phyloP scores from a whole-genome alignment of 2,329 filamentous ascomycete species.

The Alternaria rosae region DNA sequence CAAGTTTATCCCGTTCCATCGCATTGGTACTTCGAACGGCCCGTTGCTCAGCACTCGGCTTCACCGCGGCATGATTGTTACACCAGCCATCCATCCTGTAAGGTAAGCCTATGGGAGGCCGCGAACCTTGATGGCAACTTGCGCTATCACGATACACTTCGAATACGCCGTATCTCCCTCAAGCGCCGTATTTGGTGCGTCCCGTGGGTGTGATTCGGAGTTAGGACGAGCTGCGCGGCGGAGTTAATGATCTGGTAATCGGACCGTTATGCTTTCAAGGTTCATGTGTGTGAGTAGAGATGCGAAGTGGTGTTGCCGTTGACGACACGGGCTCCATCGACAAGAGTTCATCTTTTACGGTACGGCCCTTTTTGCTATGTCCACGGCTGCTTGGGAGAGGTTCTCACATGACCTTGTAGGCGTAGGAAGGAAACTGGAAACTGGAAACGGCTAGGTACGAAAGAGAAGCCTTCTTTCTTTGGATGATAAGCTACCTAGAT shows the following conservation, averaged over 20 bases:
- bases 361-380: no score
- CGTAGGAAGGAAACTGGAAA: neutral
- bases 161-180: neutral
- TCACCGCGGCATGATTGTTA: neutral
- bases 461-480: neutral
- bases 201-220: neutral
- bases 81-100: neutral
- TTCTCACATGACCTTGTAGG: neutral
- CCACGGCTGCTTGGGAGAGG: neutral
- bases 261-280: neutral
- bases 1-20: neutral
- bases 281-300: neutral
- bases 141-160: neutral
- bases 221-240: neutral
- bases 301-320: neutral
- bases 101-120: neutral
- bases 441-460: neutral
- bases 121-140: neutral
- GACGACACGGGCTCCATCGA: neutral
- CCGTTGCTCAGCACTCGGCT: neutral
- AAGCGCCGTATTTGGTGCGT: neutral
- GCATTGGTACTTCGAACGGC: neutral
- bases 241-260: neutral
- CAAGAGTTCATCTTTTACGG: no score
- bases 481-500: neutral